These are phyloP conservation scores for Zasmidium cellare DNA, from an alignment of 2,329 filamentous ascomycete species.

Conservation along the genomic window DNA sequence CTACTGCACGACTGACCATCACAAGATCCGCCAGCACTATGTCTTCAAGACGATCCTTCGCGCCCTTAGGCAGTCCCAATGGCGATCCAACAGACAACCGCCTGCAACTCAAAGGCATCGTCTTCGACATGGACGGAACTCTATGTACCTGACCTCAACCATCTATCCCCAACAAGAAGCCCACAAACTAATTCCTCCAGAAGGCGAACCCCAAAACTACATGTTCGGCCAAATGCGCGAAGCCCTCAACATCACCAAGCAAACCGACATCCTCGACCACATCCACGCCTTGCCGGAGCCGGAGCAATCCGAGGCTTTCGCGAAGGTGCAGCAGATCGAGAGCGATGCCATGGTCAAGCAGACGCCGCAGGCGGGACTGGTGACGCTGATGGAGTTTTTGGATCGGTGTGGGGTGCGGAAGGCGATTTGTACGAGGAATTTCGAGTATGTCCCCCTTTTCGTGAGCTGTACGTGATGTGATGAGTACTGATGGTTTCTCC, in stretches of 20 bases:
- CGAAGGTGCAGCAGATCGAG: slow-evolving; percentile 77
- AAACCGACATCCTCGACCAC: slow-evolving; percentile 83
- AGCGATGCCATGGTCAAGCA: slow-evolving; percentile 76
- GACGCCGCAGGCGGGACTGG: slow-evolving; percentile 77
- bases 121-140: slow-evolving; percentile 96
- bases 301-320: slow-evolving; percentile 61
- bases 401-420: slow-evolving; percentile 67
- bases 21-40: slow-evolving; percentile 1
- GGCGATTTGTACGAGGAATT: slow-evolving; percentile 92
- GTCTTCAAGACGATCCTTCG: slow-evolving; percentile 39
- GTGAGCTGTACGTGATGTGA: background rate
- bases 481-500: background rate
- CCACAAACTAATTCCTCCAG: slow-evolving; percentile 11
- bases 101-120: slow-evolving; percentile 53
- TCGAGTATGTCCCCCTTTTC: slow-evolving; percentile 58
- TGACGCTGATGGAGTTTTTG: slow-evolving; percentile 78
- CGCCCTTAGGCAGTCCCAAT: slow-evolving; percentile 45
- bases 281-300: slow-evolving; percentile 70
- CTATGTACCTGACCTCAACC: slow-evolving; percentile 59
- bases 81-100: slow-evolving; percentile 30
- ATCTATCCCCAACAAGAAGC: background rate
- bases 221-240: slow-evolving; percentile 90
- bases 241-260: slow-evolving; percentile 70
- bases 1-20: background rate
- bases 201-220: slow-evolving; percentile 85